Evolutionary conservation across 1,139 yeast species (phyloP).

Genomic region (Pichia sp.): DNA sequence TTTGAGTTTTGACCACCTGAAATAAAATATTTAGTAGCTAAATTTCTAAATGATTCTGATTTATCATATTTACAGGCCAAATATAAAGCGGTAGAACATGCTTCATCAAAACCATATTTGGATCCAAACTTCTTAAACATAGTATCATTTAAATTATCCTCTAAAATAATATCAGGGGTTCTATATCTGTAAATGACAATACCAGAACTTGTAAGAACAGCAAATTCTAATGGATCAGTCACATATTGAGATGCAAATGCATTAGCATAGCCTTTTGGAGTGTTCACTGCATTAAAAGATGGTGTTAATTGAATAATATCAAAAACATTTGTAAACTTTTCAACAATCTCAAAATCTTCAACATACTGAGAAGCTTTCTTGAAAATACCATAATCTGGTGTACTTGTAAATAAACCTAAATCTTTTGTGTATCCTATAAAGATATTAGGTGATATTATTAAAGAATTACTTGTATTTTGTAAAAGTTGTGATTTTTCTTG

Average conservation of each 20-base stretch:
- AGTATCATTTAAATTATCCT: conserved; percentile 55
- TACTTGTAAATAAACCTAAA: conserved; percentile 57
- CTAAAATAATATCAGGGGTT: conserved; percentile 73
- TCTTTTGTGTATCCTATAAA: conserved; percentile 44
- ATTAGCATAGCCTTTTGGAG: conserved; percentile 77
- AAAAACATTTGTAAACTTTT: conserved; percentile 55
- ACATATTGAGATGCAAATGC: conserved; percentile 81
- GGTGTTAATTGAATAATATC: conserved; percentile 69
- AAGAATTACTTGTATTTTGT: conserved; percentile 41
- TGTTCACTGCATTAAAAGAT: conserved; percentile 61
- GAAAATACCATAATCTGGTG: conserved; percentile 78
- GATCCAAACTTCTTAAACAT: conserved; percentile 42
- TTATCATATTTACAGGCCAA: conserved; percentile 71
- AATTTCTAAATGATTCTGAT: conserved; percentile 44
- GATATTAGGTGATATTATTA: conserved; percentile 76
- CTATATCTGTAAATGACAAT: conserved; percentile 70
- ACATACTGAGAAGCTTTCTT: conserved; percentile 64
- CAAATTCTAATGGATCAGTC: conserved; percentile 57
- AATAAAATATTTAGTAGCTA: conserved; percentile 47
- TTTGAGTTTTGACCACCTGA: conserved; percentile 52
- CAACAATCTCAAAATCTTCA: conserved; percentile 78
- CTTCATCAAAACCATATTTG: conserved; percentile 63
- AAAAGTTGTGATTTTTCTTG: conserved; percentile 34
- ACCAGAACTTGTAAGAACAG: conserved; percentile 75
- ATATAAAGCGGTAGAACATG: conserved; percentile 81